Percentiles rank a stretch among this genome's conserved stretches.
These are phyloP conservation scores for Vitis amurensis DNA, from an alignment of 164 flowering plant species.

Conservation along the genomic window DNA sequence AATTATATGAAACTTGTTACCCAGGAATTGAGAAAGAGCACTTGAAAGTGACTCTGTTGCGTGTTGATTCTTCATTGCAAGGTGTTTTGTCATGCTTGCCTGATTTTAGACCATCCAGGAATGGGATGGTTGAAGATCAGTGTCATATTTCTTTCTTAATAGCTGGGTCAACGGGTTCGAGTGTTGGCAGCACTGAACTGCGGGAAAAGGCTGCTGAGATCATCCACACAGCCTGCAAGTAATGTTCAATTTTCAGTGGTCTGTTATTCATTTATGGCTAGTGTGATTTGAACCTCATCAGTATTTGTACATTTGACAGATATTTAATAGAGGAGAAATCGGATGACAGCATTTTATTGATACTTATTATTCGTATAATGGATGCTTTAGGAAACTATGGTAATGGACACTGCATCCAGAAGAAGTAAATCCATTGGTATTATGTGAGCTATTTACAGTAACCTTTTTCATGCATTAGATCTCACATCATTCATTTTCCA, in stretches of 20 bases:
- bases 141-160: slow-evolving; percentile 48
- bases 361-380: slow-evolving; percentile 84
- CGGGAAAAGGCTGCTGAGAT: slow-evolving; percentile 82
- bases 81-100: slow-evolving; percentile 97
- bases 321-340: slow-evolving; percentile 84
- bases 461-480: background rate
- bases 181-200: slow-evolving; percentile 77
- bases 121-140: slow-evolving; percentile 44
- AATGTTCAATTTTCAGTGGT: slow-evolving; percentile 20
- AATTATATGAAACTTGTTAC: slow-evolving; percentile 14
- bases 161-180: slow-evolving; percentile 88
- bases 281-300: slow-evolving; percentile 15
- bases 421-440: background rate
- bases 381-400: slow-evolving; percentile 94
- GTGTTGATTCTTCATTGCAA: slow-evolving; percentile 89
- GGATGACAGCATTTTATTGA: slow-evolving; percentile 92
- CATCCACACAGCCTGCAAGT: slow-evolving; percentile 85
- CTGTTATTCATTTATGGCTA: background rate
- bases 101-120: slow-evolving; percentile 71
- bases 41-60: slow-evolving; percentile 92
- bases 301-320: slow-evolving; percentile 41
- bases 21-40: slow-evolving; percentile 92
- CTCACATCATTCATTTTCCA: slow-evolving; percentile 11
- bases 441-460: background rate
- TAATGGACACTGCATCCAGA: slow-evolving; percentile 27